Percentiles rank a stretch among this genome's conserved stretches.
These are phyloP conservation scores for Leavenworthia alabamica DNA, from an alignment of 345 rosid species.

Conservation along the genomic window DNA sequence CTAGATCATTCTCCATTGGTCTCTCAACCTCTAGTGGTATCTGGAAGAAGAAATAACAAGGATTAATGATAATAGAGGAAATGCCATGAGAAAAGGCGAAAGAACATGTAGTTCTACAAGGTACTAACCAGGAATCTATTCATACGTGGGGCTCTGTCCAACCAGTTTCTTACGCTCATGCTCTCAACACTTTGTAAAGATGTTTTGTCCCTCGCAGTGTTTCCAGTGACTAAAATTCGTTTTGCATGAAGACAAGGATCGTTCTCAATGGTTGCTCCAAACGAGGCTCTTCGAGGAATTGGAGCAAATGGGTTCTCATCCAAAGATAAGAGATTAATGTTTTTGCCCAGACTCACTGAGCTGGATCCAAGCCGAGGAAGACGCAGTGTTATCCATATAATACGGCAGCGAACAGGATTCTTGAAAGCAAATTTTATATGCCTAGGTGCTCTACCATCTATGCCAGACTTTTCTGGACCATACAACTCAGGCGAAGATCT, in stretches of 20 bases:
- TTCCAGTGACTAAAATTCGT: conserved; percentile 70
- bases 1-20: conserved; percentile 56
- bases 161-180: conserved; percentile 50
- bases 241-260: conserved; percentile 85
- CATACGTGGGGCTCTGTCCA: conserved; percentile 75
- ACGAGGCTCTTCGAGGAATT: conserved; percentile 66
- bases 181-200: conserved; percentile 49
- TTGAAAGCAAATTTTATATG: conserved; percentile 71
- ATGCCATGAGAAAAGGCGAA: background rate
- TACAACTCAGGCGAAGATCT: conserved; percentile 59
- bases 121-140: conserved; percentile 72
- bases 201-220: conserved; percentile 41
- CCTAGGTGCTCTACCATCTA: conserved; percentile 59
- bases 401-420: conserved; percentile 76
- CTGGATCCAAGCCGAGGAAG: conserved; percentile 78
- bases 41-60: conserved; percentile 34
- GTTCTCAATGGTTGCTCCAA: conserved; percentile 62
- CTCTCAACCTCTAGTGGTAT: conserved; percentile 76
- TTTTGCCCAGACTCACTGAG: conserved; percentile 64
- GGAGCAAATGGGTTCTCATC: conserved; percentile 90
- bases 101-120: background rate
- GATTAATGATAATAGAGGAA: background rate
- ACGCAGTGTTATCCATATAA: conserved; percentile 72
- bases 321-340: conserved; percentile 62
- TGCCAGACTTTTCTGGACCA: conserved; percentile 59